Evolutionary conservation across 2,329 filamentous ascomycete species (phyloP).

Genomic region (Aspergillus nomiae): DNA sequence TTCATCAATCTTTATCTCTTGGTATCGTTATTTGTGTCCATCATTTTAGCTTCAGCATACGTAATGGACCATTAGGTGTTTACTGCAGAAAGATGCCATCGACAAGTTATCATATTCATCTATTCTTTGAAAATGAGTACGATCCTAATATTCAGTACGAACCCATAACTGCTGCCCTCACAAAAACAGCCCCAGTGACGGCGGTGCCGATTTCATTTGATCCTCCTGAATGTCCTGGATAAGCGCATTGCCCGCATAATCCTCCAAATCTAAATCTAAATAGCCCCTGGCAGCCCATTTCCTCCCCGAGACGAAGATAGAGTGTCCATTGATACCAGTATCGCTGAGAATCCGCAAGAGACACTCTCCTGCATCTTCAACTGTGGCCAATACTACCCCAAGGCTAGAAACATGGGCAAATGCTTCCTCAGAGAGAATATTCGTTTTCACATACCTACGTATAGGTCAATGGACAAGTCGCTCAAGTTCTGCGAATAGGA

Average conservation of each 20-base stretch:
- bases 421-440: constrained; percentile 1
- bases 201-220: constrained; percentile 25
- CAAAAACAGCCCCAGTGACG: constrained; percentile 22
- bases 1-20: too few relatives aligned
- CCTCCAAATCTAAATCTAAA: constrained; percentile 38
- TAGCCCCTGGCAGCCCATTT: constrained; percentile 36
- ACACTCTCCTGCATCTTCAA: constrained; percentile 7
- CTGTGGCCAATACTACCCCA: not conserved
- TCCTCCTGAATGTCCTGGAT: constrained; percentile 31
- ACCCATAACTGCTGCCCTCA: not conserved
- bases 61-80: too few relatives aligned
- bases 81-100: too few relatives aligned
- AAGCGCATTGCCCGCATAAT: constrained; percentile 31
- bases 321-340: constrained; percentile 29
- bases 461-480: not conserved
- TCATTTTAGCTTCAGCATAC: accelerated
- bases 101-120: too few relatives aligned
- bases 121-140: too few relatives aligned
- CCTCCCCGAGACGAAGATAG: constrained; percentile 37
- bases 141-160: too few relatives aligned
- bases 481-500: too few relatives aligned
- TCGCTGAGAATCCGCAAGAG: constrained; percentile 25
- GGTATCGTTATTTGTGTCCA: too few relatives aligned
- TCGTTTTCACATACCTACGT: constrained; percentile 21
- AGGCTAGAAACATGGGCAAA: not conserved